phyloP scores from a whole-genome alignment of 1,139 yeast species.

The Candida smagusa region DNA sequence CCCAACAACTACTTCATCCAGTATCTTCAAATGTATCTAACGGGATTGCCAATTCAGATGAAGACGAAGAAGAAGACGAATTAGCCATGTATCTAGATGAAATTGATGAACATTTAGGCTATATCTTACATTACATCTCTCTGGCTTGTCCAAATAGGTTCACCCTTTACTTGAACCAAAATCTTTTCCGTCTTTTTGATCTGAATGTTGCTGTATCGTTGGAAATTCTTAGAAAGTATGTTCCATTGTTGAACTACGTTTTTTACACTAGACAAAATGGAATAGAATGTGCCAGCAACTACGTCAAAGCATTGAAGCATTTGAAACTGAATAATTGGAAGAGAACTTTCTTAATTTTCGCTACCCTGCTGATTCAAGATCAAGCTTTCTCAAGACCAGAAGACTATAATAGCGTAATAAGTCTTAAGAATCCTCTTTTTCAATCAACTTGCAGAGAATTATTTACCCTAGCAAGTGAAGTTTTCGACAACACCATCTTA shows the following conservation, averaged over 20 bases:
- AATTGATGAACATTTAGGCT: constrained; percentile 46
- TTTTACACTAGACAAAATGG: constrained; percentile 41
- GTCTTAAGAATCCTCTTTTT: constrained; percentile 26
- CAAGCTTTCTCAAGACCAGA: constrained; percentile 60
- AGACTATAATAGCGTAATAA: constrained; percentile 38
- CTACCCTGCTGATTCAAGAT: constrained; percentile 46
- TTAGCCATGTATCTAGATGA: constrained; percentile 14
- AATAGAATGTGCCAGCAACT: constrained; percentile 34
- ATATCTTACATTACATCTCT: constrained; percentile 47
- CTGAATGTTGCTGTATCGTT: constrained; percentile 42
- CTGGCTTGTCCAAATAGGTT: constrained; percentile 55
- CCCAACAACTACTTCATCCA: constrained; percentile 1
- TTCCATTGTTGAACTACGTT: constrained; percentile 50
- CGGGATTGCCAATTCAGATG: constrained; percentile 5
- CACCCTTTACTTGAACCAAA: constrained; percentile 35
- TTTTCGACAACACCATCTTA: constrained; percentile 30
- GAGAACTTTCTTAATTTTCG: constrained; percentile 49
- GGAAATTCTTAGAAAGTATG: constrained; percentile 30
- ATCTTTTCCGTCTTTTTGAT: constrained; percentile 33
- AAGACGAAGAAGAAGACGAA: constrained; percentile 2
- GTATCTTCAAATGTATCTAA: constrained; percentile 1
- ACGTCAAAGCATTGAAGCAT: constrained; percentile 36
- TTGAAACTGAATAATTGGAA: constrained; percentile 54
- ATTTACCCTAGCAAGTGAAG: constrained; percentile 30
- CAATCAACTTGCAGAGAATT: constrained; percentile 26